phyloP scores from a whole-genome alignment of 768 basidiomycete species.

The Asterophora parasitica region DNA sequence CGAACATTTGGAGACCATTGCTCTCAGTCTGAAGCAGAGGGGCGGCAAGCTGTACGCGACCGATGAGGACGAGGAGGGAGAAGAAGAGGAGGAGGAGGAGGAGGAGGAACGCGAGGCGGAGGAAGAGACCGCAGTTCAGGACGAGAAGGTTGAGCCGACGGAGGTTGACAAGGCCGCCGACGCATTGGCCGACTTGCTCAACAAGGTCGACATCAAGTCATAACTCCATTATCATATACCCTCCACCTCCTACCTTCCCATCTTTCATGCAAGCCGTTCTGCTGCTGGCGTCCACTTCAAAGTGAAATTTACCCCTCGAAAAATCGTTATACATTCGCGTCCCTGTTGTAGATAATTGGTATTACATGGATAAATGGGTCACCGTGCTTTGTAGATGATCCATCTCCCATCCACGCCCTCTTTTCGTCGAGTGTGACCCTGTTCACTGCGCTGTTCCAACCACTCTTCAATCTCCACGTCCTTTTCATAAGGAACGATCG shows the following conservation, averaged over 20 bases:
- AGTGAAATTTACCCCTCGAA: background rate
- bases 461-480: constrained; percentile 43
- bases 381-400: constrained; percentile 53
- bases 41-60: constrained; percentile 62
- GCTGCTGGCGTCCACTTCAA: background rate
- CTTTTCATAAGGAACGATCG: constrained; percentile 23
- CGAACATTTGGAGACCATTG: constrained; percentile 52
- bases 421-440: constrained; percentile 50
- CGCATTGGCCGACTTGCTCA: constrained; percentile 61
- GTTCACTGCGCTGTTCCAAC: constrained; percentile 36
- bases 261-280: no score
- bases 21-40: constrained; percentile 51
- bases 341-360: constrained; percentile 1
- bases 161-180: constrained; percentile 35
- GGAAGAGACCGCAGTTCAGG: constrained; percentile 26
- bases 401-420: constrained; percentile 56
- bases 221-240: constrained; percentile 1
- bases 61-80: constrained; percentile 83
- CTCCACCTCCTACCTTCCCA: background rate
- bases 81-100: constrained; percentile 49
- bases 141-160: constrained; percentile 23
- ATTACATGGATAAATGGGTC: background rate
- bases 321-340: constrained; percentile 8
- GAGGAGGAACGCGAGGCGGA: constrained; percentile 38
- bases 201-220: constrained; percentile 51